Evolutionary conservation across 208 protist genomes (phyloP).

Genomic region (Leptomonas pyrrhocoris): DNA sequence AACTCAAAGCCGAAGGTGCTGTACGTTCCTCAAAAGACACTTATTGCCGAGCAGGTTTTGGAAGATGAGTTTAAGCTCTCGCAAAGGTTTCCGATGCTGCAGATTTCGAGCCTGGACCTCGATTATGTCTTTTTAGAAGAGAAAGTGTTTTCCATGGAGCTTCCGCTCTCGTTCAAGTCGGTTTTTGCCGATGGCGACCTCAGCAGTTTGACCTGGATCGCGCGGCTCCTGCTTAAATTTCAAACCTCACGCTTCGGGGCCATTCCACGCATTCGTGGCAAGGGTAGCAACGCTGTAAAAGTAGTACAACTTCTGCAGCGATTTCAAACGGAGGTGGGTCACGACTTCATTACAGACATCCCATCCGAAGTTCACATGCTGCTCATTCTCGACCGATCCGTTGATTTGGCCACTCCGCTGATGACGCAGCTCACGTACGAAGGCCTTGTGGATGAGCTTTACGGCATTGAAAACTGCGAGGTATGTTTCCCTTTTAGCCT

Average conservation of each 20-base stretch:
- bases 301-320: constrained; percentile 69
- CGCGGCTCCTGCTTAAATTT: constrained; percentile 83
- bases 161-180: constrained; percentile 66
- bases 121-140: constrained; percentile 81
- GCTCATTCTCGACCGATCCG: constrained; percentile 78
- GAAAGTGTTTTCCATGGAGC: constrained; percentile 78
- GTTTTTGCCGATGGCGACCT: constrained; percentile 80
- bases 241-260: constrained; percentile 72
- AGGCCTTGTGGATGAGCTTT: constrained; percentile 89
- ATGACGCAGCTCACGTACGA: constrained; percentile 92
- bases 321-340: constrained; percentile 76
- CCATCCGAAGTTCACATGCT: constrained; percentile 71
- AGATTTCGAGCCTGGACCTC: constrained; percentile 72
- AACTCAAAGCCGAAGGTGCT: constrained; percentile 48
- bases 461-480: constrained; percentile 60
- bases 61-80: constrained; percentile 72
- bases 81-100: constrained; percentile 52
- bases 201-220: constrained; percentile 67
- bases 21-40: constrained; percentile 75
- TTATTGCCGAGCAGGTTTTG: constrained; percentile 78
- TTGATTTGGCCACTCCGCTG: constrained; percentile 85
- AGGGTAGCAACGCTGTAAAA: constrained; percentile 57
- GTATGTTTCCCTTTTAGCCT: constrained; percentile 75
- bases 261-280: constrained; percentile 60
- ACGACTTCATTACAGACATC: constrained; percentile 51